Conservation (phyloP, 106 monocot genomes). For the Apostasia shenzhenica region DNA sequence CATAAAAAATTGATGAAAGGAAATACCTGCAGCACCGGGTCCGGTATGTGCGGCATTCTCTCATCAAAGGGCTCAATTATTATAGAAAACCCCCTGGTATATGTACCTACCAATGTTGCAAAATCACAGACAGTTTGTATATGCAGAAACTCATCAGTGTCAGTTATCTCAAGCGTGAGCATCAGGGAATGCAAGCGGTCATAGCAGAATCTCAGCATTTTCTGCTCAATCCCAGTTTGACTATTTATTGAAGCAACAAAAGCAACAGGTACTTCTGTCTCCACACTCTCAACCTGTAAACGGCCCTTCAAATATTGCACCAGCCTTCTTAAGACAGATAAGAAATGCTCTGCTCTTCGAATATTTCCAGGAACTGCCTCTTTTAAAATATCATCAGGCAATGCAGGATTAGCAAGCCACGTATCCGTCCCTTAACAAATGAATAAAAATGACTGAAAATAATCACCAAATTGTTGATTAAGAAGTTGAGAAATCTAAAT, state of each 20-base stretch:
- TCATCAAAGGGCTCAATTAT: constrained; percentile 98
- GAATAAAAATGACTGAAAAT: neutral
- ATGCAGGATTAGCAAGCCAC: constrained; percentile 88
- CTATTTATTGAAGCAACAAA: constrained; percentile 69
- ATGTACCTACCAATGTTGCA: constrained; percentile 95
- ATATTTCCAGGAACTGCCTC: constrained; percentile 95
- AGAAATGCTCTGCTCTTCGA: constrained; percentile 80
- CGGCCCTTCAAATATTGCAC: constrained; percentile 87
- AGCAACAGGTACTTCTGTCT: constrained; percentile 78
- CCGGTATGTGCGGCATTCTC: constrained; percentile 95
- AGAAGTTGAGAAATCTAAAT: constrained; percentile 2
- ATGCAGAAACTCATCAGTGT: constrained; percentile 92
- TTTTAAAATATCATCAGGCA: constrained; percentile 94
- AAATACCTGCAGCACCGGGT: constrained; percentile 87
- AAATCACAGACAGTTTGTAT: constrained; percentile 96
- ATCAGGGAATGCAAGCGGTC: constrained; percentile 83
- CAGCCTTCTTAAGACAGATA: constrained; percentile 71
- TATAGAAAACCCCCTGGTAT: constrained; percentile 86
- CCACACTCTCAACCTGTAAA: constrained; percentile 80
- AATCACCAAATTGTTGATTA: constrained; percentile 1
- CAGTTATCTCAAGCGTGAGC: constrained; percentile 92
- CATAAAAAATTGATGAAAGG: constrained; percentile 4
- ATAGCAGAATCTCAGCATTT: constrained; percentile 98
- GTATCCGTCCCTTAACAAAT: constrained; percentile 57
- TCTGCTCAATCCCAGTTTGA: constrained; percentile 96